Evolutionary conservation across 116 monocot genomes (phyloP).

Genomic region (Cymodocea nodosa): DNA sequence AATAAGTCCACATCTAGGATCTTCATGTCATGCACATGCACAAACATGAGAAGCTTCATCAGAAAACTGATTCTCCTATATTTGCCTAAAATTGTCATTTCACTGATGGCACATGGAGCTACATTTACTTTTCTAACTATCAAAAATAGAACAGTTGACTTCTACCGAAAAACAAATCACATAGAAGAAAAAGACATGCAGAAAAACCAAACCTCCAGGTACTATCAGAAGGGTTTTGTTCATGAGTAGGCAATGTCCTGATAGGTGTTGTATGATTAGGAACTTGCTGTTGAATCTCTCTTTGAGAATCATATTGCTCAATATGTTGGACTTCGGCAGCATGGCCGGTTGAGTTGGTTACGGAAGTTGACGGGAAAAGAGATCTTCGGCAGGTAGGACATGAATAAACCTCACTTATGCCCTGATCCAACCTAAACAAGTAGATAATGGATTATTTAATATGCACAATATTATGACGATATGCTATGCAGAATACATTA

Average conservation of each 20-base stretch:
- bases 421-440: slow-evolving; percentile 97
- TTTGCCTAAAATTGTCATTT: too few species aligned
- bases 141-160: neutral
- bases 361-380: slow-evolving; percentile 38
- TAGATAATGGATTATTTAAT: neutral
- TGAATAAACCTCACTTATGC: slow-evolving; percentile 64
- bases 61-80: too few species aligned
- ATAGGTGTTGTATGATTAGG: slow-evolving; percentile 23
- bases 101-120: too few species aligned
- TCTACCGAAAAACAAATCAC: neutral
- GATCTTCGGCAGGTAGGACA: slow-evolving; percentile 98
- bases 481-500: too few species aligned
- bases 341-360: slow-evolving; percentile 17
- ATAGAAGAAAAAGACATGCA: neutral
- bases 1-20: too few species aligned
- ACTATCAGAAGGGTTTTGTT: slow-evolving; percentile 33
- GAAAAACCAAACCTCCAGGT: slow-evolving; percentile 54
- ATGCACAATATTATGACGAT: neutral
- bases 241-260: slow-evolving; percentile 34
- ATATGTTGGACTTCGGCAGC: slow-evolving; percentile 15
- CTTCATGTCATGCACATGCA: too few species aligned
- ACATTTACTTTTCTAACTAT: neutral
- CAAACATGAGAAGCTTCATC: too few species aligned
- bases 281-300: slow-evolving; percentile 31
- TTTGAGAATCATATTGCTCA: slow-evolving; percentile 20